Evolutionary conservation across 805 yeast genomes (phyloP).

Genomic region (Alloascoidea hylecoeti): DNA sequence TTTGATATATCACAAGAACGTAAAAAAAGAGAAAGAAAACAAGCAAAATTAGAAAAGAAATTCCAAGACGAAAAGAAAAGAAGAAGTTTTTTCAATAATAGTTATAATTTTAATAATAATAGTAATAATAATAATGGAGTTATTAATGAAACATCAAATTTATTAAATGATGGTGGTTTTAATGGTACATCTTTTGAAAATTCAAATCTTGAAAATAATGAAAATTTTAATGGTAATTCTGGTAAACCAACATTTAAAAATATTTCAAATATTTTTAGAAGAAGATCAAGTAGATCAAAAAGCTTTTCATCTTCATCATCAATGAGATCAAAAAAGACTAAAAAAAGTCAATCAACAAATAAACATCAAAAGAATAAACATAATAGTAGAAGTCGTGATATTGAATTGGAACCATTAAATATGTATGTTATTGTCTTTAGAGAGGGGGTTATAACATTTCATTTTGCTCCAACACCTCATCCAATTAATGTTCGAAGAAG

Average conservation of each 20-base stretch:
- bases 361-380: not conserved
- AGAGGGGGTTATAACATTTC: conserved; percentile 86
- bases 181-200: too few relatives aligned
- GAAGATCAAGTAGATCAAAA: too few relatives aligned
- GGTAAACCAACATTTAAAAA: conserved; percentile 4
- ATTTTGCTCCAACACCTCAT: conserved; percentile 90
- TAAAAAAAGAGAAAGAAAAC: conserved; percentile 6
- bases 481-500: conserved; percentile 92
- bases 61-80: conserved; percentile 4
- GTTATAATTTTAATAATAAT: conserved; percentile 6
- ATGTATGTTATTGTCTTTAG: conserved; percentile 88
- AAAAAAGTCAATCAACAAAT: not conserved
- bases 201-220: too few relatives aligned
- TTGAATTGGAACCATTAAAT: conserved; percentile 73
- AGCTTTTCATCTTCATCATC: not conserved
- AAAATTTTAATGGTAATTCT: conserved; percentile 4
- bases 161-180: too few relatives aligned
- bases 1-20: conserved; percentile 52
- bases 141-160: not conserved
- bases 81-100: too few relatives aligned
- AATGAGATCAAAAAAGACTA: not conserved
- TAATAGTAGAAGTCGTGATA: conserved; percentile 16
- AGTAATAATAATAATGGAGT: conserved; percentile 5
- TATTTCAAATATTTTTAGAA: not conserved
- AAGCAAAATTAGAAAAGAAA: conserved; percentile 18